Percentiles rank a stretch among this genome's conserved stretches.
Evolutionary conservation across 495 filamentous ascomycete genomes (phyloP).

Genomic region (Lophiotrema nucula): DNA sequence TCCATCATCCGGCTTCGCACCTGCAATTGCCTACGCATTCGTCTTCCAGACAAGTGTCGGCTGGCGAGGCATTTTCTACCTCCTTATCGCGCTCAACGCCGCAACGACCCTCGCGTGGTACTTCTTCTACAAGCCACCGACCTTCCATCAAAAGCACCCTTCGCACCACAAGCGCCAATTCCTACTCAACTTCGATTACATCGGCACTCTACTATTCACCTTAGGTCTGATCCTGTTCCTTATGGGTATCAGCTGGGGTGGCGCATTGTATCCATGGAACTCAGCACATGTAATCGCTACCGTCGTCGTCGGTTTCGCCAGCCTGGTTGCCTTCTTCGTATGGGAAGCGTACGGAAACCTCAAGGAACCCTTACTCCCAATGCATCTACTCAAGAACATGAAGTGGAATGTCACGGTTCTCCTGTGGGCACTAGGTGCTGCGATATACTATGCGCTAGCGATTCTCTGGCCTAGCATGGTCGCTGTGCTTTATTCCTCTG

Average conservation of each 20-base stretch:
- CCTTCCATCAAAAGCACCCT: constrained; percentile 36
- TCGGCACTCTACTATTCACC: constrained; percentile 37
- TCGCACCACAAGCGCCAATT: constrained; percentile 28
- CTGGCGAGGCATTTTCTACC: constrained; percentile 35
- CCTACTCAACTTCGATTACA: constrained; percentile 40
- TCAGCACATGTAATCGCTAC: constrained; percentile 46
- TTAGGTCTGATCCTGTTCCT: constrained; percentile 39
- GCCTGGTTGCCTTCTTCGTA: constrained; percentile 41
- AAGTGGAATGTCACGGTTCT: constrained; percentile 22
- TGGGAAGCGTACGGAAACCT: constrained; percentile 39
- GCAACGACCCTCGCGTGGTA: constrained; percentile 32
- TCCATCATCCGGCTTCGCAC: constrained; percentile 24
- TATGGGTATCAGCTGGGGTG: constrained; percentile 48
- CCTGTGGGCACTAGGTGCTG: constrained; percentile 27
- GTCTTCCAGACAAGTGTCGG: constrained; percentile 28
- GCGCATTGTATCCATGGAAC: constrained; percentile 45
- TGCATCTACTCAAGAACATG: constrained; percentile 27
- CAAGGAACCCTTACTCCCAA: constrained; percentile 31
- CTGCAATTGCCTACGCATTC: constrained; percentile 33
- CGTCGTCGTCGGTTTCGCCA: constrained; percentile 41
- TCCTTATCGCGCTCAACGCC: constrained; percentile 38
- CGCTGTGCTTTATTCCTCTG: constrained; percentile 18
- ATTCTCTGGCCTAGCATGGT: constrained; percentile 33
- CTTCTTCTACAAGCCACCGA: constrained; percentile 42
- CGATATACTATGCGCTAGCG: constrained; percentile 30